Conservation (phyloP, 495 filamentous ascomycete species). For the Margaritispora aquatica region DNA sequence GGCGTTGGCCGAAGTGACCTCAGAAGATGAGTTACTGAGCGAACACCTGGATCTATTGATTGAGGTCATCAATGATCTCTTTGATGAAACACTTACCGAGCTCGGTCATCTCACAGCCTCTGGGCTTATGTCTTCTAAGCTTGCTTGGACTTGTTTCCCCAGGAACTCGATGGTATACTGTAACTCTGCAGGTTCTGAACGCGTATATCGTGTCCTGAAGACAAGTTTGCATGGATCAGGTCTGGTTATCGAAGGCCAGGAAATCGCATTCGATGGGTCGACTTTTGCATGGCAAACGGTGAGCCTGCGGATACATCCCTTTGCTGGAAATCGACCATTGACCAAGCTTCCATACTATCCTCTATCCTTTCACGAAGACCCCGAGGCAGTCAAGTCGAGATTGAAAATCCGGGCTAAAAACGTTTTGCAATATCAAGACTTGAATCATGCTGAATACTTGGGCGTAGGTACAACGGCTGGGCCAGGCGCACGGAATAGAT, state of each 20-base stretch:
- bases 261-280: not conserved
- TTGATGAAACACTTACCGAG: slow-evolving; percentile 27
- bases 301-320: not conserved
- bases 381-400: slow-evolving; percentile 19
- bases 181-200: slow-evolving; percentile 26
- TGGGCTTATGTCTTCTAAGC: slow-evolving; percentile 27
- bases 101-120: slow-evolving; percentile 20
- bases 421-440: slow-evolving; percentile 31
- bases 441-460: slow-evolving; percentile 27
- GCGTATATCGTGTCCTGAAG: slow-evolving; percentile 12
- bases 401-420: slow-evolving; percentile 24
- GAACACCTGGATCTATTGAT: slow-evolving; percentile 29
- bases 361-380: slow-evolving; percentile 25
- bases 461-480: not conserved
- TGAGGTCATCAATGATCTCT: slow-evolving; percentile 30
- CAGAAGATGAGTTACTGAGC: slow-evolving; percentile 11
- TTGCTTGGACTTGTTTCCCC: slow-evolving; percentile 35
- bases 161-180: slow-evolving; percentile 25
- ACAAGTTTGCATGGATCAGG: too few species aligned
- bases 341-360: slow-evolving; percentile 29
- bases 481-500: not conserved
- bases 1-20: slow-evolving; percentile 15
- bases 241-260: not conserved
- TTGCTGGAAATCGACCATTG: slow-evolving; percentile 26
- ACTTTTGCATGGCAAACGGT: not conserved